Conservation (phyloP, 805 yeast species). For the Clavispora fructus region DNA sequence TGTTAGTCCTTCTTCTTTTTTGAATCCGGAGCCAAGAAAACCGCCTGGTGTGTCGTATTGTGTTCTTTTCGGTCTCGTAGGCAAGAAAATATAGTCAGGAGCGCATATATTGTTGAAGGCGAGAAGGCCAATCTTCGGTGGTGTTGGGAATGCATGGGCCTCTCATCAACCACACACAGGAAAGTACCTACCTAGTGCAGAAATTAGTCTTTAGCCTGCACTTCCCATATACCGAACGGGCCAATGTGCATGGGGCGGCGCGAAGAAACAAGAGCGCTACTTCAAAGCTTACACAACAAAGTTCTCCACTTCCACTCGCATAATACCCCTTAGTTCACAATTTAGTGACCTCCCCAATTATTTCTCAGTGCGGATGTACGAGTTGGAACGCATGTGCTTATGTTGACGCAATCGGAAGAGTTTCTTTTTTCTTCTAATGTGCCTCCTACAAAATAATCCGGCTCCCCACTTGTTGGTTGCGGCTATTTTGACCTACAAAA, state of each 20-base stretch:
- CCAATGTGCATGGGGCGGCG: neutral
- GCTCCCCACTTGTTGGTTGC: no score
- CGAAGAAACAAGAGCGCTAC: neutral
- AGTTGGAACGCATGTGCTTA: no score
- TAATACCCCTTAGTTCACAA: neutral
- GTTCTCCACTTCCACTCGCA: neutral
- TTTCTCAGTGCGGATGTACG: no score
- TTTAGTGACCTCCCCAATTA: no score
- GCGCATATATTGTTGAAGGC: neutral
- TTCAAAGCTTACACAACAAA: neutral
- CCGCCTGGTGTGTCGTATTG: neutral
- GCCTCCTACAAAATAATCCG: no score
- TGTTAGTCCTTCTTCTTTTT: no score
- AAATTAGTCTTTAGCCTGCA: neutral
- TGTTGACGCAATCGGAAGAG: no score
- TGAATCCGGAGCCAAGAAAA: neutral
- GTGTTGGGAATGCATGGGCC: neutral
- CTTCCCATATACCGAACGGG: neutral
- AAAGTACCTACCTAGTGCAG: neutral
- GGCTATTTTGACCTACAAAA: no score
- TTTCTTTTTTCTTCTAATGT: no score
- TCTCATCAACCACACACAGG: neutral
- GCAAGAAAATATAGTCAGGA: neutral
- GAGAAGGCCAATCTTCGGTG: neutral
- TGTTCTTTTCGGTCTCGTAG: neutral